A percentile compares a stretch with the other conserved stretches of the same genome.
Conservation (phyloP, 2,329 filamentous ascomycete species). For the Xylaria sp. region DNA sequence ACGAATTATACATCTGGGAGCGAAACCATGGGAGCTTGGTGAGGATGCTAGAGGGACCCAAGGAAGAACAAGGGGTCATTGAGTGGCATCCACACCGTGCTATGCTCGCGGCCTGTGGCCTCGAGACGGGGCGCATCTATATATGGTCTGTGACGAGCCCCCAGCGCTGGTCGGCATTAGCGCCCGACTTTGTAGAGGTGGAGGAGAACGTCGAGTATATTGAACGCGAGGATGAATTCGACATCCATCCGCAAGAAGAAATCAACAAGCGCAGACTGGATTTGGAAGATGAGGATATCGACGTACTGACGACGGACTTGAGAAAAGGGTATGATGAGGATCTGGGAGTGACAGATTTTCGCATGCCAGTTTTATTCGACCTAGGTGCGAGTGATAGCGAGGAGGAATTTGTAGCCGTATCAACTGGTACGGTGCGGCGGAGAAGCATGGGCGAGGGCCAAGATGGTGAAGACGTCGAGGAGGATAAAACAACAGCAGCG, state of each 20-base stretch:
- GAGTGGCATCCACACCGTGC: slow-evolving; percentile 96
- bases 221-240: slow-evolving; percentile 96
- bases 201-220: slow-evolving; percentile 98
- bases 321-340: slow-evolving; percentile 69
- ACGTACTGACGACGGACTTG: slow-evolving; percentile 82
- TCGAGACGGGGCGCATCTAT: slow-evolving; percentile 93
- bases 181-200: slow-evolving; percentile 95
- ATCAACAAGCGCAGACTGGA: slow-evolving; percentile 91
- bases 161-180: slow-evolving; percentile 96
- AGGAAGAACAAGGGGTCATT: slow-evolving; percentile 94
- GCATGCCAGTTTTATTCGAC: slow-evolving; percentile 93
- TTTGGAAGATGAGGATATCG: slow-evolving; percentile 91
- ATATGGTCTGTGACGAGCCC: slow-evolving; percentile 96
- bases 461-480: slow-evolving; percentile 65
- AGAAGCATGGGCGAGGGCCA: slow-evolving; percentile 81
- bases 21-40: slow-evolving; percentile 91
- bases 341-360: slow-evolving; percentile 71
- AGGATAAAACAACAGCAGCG: slow-evolving; percentile 45
- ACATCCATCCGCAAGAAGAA: slow-evolving; percentile 95
- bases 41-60: slow-evolving; percentile 95
- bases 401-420: slow-evolving; percentile 79
- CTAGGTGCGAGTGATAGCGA: slow-evolving; percentile 95
- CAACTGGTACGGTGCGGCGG: slow-evolving; percentile 84
- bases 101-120: slow-evolving; percentile 87
- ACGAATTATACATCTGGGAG: slow-evolving; percentile 99